Conservation (phyloP, 2,329 filamentous ascomycete species). For the Pyricularia grisea region DNA sequence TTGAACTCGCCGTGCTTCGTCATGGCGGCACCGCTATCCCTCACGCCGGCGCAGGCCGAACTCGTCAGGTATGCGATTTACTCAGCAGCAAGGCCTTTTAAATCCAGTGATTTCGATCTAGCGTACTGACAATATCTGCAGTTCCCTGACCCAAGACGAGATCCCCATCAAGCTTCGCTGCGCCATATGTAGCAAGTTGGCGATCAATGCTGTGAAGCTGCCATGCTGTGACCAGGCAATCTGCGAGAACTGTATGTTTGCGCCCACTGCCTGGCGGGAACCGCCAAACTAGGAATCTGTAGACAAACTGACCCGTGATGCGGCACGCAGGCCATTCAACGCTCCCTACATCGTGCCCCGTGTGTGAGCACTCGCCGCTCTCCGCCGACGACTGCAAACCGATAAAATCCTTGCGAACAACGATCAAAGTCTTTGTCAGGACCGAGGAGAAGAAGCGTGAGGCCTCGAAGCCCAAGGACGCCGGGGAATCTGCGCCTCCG, state of each 20-base stretch:
- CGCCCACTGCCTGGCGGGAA: neutral
- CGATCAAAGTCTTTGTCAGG: slow-evolving; percentile 82
- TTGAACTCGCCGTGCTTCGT: slow-evolving; percentile 4
- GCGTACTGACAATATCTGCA: slow-evolving; percentile 23
- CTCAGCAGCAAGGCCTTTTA: neutral
- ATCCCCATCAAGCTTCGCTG: slow-evolving; percentile 96
- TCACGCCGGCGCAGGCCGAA: slow-evolving; percentile 45
- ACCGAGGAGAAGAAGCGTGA: slow-evolving; percentile 87
- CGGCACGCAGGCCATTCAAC: slow-evolving; percentile 45
- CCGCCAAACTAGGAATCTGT: neutral
- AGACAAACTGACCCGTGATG: neutral
- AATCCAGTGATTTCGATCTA: neutral
- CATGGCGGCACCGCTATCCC: slow-evolving; percentile 10
- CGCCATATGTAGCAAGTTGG: slow-evolving; percentile 84
- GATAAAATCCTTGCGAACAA: slow-evolving; percentile 85
- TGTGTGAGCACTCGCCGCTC: slow-evolving; percentile 87
- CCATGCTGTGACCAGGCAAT: slow-evolving; percentile 95
- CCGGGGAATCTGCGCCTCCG: slow-evolving; percentile 27
- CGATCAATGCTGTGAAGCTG: slow-evolving; percentile 81
- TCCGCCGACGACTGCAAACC: slow-evolving; percentile 79
- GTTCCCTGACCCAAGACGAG: slow-evolving; percentile 69
- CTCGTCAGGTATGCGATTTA: slow-evolving; percentile 40
- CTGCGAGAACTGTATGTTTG: slow-evolving; percentile 68
- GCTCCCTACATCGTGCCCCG: slow-evolving; percentile 72
- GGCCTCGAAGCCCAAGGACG: slow-evolving; percentile 44